Conservation (phyloP, 805 yeast genomes). For the Huiozyma naganishii region DNA sequence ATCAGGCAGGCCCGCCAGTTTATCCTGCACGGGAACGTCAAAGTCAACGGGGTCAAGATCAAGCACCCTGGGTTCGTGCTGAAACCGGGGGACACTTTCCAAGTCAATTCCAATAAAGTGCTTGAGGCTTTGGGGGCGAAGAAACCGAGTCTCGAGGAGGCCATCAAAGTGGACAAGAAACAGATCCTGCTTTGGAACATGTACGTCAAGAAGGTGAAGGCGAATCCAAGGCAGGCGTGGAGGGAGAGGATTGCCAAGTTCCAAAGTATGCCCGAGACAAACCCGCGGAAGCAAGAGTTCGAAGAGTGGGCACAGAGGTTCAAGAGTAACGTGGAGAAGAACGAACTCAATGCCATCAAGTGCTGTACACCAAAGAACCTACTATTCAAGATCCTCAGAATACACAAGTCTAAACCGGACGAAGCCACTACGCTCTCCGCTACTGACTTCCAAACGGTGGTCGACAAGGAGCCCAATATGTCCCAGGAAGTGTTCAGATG, state of each 20-base stretch:
- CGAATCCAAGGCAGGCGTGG: conserved; percentile 32
- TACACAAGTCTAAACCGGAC: conserved; percentile 14
- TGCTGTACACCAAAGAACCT: conserved; percentile 37
- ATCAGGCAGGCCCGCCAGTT: conserved; percentile 90
- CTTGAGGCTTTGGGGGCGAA: conserved; percentile 72
- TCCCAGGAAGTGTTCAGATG: conserved; percentile 14
- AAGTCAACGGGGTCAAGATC: conserved; percentile 73
- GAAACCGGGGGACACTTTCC: conserved; percentile 76
- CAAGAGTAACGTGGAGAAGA: conserved; percentile 15
- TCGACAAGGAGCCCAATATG: conserved; percentile 25
- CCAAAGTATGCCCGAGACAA: conserved; percentile 15
- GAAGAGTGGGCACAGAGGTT: conserved; percentile 17
- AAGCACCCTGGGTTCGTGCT: conserved; percentile 71
- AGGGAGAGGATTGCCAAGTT: conserved; percentile 15
- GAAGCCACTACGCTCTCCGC: conserved; percentile 13
- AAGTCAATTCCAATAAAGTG: conserved; percentile 78
- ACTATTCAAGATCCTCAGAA: conserved; percentile 33
- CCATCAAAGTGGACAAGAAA: conserved; percentile 56
- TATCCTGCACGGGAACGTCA: conserved; percentile 68
- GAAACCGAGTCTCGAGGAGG: conserved; percentile 64
- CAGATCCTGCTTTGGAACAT: conserved; percentile 72
- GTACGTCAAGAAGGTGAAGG: conserved; percentile 46
- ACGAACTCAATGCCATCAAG: conserved; percentile 14
- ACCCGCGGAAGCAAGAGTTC: conserved; percentile 18
- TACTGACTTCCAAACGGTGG: conserved; percentile 28